Percentiles rank a stretch among this genome's conserved stretches.
Evolutionary conservation across 257 asterid species (phyloP).

Genomic region (Forsythia suspensa): DNA sequence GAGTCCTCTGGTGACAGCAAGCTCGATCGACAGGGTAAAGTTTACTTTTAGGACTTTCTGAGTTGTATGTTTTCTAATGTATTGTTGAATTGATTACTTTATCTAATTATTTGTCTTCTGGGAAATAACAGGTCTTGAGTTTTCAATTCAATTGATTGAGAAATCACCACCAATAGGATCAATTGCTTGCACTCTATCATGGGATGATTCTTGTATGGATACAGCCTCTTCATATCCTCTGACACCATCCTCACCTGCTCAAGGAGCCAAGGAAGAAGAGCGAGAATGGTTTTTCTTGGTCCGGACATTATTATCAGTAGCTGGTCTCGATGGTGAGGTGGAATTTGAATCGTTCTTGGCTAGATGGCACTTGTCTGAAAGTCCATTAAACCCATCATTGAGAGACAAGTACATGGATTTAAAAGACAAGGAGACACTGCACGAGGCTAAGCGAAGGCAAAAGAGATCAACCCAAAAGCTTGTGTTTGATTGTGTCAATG

Average conservation of each 20-base stretch:
- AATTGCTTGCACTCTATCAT: constrained; percentile 73
- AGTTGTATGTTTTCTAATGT: no score
- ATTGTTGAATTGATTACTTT: no score
- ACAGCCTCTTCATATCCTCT: constrained; percentile 59
- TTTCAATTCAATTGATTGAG: constrained; percentile 60
- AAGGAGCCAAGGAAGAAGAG: constrained; percentile 56
- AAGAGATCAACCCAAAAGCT: constrained; percentile 75
- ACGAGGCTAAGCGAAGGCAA: constrained; percentile 73
- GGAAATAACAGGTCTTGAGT: constrained; percentile 48
- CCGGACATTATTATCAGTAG: constrained; percentile 57
- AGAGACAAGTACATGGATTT: constrained; percentile 63
- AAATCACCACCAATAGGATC: constrained; percentile 98
- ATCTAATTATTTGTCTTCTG: no score
- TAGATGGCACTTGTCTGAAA: constrained; percentile 74
- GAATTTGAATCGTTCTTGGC: constrained; percentile 39
- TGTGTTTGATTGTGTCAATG: constrained; percentile 80
- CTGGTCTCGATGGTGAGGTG: constrained; percentile 59
- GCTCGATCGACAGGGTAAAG: constrained; percentile 48
- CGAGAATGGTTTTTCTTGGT: constrained; percentile 54
- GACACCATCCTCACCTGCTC: constrained; percentile 41
- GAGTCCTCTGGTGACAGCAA: constrained; percentile 21
- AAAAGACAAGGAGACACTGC: constrained; percentile 50
- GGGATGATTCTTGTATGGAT: constrained; percentile 62
- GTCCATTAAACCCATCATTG: constrained; percentile 79
- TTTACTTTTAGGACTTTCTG: not conserved